Evolutionary conservation across 768 basidiomycete genomes (phyloP), one percentile per base, ranked within the genome.

Genomic region (Mycena olivaceomarginata): DNA sequence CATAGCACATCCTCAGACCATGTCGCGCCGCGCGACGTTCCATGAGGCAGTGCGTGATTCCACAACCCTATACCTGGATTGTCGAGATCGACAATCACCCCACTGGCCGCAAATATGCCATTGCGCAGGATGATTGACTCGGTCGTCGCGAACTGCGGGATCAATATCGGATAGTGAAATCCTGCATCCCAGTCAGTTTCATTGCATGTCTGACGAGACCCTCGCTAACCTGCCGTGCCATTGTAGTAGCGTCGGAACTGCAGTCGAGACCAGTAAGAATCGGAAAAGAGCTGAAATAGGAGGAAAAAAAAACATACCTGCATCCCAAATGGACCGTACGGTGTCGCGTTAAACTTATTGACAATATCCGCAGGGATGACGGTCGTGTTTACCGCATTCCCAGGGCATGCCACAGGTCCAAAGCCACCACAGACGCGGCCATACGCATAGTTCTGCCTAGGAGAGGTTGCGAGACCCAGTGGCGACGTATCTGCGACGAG

Each of bases 1-100:
- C 82, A 82, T 16, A 82, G 65, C 40, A 82, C 53, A 8, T 82
- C 81, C 37, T 81, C 77, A 11, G 80, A 80, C 82, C 82, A 82
- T 5, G 51, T 62, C 6, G 37, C 80, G 6, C 82, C 82, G 1
- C 64, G 12, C 20, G 56, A 12, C 13, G 67, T 40, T 0, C 72
- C 59, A 0, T 31, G 8, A 4, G 80, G 80, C 2, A 80, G 15
- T 3, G 77, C 79, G 69, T 79, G 77, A 57, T 79, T 80, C 75
- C 70, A 79, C 25, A 80, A 65, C 20, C 80, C 80, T 22, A 80
- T 53, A 11, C 79, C 80, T 13, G 82, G 82, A 25, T 70, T 79
- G 1, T 80, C 79, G 53, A 82, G 65, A 59, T 82, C 81, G 12
- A 82, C 75, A 22, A 82, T 75, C 11, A 80, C 43, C 4, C 82